A percentile compares a stretch with the other conserved stretches of the same genome.
These are phyloP conservation scores for Moricandia moricandioides DNA, from an alignment of 345 rosid species.

Conservation along the genomic window DNA sequence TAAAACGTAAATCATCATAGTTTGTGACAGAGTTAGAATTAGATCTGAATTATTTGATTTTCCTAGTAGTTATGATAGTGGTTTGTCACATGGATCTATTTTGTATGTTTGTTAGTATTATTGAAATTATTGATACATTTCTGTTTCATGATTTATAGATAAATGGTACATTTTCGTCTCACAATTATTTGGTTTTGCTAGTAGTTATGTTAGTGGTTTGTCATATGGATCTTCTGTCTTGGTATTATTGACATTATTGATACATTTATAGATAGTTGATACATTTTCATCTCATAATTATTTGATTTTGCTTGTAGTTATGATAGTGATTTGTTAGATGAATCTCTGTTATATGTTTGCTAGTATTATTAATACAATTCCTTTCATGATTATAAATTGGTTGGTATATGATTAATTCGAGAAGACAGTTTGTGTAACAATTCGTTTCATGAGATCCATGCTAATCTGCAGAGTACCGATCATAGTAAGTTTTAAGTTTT, in stretches of 20 bases:
- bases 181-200: slow-evolving; percentile 23
- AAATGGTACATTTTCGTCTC: neutral
- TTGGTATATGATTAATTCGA: neutral
- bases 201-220: slow-evolving; percentile 10
- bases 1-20: neutral
- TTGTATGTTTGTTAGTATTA: slow-evolving; percentile 9
- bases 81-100: slow-evolving; percentile 7
- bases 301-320: slow-evolving; percentile 19
- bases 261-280: neutral
- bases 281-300: neutral
- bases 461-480: too few species aligned
- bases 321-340: slow-evolving; percentile 4
- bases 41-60: slow-evolving; percentile 19
- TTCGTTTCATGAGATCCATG: too few species aligned
- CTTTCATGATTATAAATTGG: neutral
- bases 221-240: neutral
- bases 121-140: slow-evolving; percentile 7
- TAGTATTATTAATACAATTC: neutral
- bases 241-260: neutral
- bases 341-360: neutral
- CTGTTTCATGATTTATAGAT: neutral
- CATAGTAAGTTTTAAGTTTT: too few species aligned
- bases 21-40: slow-evolving; percentile 4
- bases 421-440: too few species aligned
- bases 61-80: slow-evolving; percentile 14